phyloP scores from a whole-genome alignment of 495 filamentous ascomycete genomes.

The Aspergillus nidulans region DNA sequence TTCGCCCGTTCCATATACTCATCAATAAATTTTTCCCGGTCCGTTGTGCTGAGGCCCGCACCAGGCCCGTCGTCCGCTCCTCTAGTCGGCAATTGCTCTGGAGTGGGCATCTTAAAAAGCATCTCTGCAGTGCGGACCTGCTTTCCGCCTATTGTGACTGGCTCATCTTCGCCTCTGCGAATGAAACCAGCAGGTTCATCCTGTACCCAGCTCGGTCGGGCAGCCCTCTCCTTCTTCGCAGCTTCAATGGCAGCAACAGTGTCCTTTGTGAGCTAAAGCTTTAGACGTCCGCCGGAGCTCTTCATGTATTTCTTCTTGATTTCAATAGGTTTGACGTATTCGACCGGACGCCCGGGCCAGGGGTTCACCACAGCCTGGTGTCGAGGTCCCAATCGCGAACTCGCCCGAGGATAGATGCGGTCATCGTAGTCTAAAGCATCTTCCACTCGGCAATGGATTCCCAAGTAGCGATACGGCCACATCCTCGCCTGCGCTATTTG shows the following conservation, averaged over 20 bases:
- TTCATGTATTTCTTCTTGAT: conserved; percentile 73
- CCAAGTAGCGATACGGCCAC: conserved; percentile 95
- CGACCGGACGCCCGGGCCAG: conserved; percentile 81
- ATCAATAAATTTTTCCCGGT: conserved; percentile 56
- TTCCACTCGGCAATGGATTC: conserved; percentile 92
- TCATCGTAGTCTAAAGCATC: conserved; percentile 97
- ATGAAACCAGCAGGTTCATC: conserved; percentile 88
- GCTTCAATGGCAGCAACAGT: conserved; percentile 72
- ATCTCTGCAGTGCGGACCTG: conserved; percentile 51
- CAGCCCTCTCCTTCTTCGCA: conserved; percentile 70
- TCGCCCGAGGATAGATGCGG: conserved; percentile 93
- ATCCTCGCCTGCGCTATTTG: conserved; percentile 87
- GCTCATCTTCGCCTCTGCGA: conserved; percentile 72
- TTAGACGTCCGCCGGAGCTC: conserved; percentile 57
- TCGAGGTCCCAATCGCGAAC: conserved; percentile 83
- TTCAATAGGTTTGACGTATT: conserved; percentile 84
- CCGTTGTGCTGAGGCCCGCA: conserved; percentile 33
- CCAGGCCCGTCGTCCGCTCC: conserved; percentile 46
- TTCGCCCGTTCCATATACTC: conserved; percentile 71
- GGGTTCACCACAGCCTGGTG: conserved; percentile 82
- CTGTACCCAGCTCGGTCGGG: conserved; percentile 85
- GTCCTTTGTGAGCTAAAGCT: conserved; percentile 72
- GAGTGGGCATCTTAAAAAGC: conserved; percentile 49
- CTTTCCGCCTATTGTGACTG: conserved; percentile 45
- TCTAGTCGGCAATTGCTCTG: conserved; percentile 38